phyloP scores from a whole-genome alignment of 148 eudicot genomes.

The Amaranthus hypochondriacus region DNA sequence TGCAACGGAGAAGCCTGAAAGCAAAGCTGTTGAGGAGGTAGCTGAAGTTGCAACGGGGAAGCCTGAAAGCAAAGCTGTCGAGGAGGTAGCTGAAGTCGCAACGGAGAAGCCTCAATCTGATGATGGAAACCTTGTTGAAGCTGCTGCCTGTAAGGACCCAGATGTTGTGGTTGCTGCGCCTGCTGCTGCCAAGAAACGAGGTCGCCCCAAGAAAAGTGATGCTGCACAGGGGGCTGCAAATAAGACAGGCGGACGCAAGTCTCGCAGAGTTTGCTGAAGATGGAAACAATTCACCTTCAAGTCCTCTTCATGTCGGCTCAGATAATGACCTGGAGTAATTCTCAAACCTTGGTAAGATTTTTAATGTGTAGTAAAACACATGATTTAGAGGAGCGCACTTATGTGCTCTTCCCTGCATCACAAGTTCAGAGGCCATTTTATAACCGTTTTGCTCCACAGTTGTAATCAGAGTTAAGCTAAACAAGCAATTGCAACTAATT shows the following conservation, averaged over 20 bases:
- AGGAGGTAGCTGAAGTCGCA: not conserved
- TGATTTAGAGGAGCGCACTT: no score
- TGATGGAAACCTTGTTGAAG: not conserved
- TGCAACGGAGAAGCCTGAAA: not conserved
- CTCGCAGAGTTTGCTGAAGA: conserved; percentile 22
- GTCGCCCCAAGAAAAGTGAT: conserved; percentile 30
- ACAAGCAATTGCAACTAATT: conserved; percentile 13
- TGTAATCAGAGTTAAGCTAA: not conserved
- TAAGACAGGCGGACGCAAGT: conserved; percentile 24
- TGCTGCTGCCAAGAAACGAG: conserved; percentile 19
- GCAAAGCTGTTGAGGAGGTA: not conserved
- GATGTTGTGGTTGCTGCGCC: conserved; percentile 6
- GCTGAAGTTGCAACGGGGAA: no score
- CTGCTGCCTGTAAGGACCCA: not conserved
- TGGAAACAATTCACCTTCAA: conserved; percentile 43
- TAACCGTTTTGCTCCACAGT: no score
- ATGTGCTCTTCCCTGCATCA: no score
- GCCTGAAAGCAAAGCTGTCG: not conserved
- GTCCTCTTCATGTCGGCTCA: conserved; percentile 40
- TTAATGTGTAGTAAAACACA: not conserved
- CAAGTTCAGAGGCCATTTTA: no score
- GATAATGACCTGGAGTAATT: conserved; percentile 23
- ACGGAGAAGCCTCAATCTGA: conserved; percentile 7
- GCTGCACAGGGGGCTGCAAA: conserved; percentile 6
- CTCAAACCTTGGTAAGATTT: not conserved